phyloP scores from a whole-genome alignment of 495 filamentous ascomycete species.

The Baudoinia panamericana region DNA sequence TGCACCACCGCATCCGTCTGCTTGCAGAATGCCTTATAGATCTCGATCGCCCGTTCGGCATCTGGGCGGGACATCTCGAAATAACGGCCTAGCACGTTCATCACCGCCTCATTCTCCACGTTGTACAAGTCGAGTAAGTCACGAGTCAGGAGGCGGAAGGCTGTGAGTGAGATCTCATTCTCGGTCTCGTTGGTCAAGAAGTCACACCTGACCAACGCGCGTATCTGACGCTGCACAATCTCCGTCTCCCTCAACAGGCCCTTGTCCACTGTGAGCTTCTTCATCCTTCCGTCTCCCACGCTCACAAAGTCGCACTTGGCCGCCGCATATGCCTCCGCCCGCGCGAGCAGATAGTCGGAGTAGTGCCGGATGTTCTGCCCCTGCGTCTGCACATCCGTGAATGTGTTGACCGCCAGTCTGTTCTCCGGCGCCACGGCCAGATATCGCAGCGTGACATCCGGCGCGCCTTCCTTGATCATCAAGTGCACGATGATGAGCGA shows the following conservation, averaged over 20 bases:
- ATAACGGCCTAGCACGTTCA: slow-evolving; percentile 97
- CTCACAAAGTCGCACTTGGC: slow-evolving; percentile 85
- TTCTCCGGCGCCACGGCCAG: slow-evolving; percentile 64
- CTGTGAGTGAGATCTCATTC: slow-evolving; percentile 92
- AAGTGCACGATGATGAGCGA: slow-evolving; percentile 86
- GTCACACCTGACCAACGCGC: slow-evolving; percentile 75
- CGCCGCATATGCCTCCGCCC: slow-evolving; percentile 68
- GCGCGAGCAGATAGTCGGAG: slow-evolving; percentile 68
- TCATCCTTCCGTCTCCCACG: slow-evolving; percentile 65
- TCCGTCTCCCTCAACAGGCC: slow-evolving; percentile 88
- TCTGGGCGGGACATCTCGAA: slow-evolving; percentile 96
- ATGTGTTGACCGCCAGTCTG: slow-evolving; percentile 74
- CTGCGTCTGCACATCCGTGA: slow-evolving; percentile 93
- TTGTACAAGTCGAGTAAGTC: slow-evolving; percentile 86
- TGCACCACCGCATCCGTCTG: slow-evolving; percentile 89
- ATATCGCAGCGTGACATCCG: slow-evolving; percentile 74
- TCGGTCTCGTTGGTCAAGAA: slow-evolving; percentile 78
- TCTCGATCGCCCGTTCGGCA: slow-evolving; percentile 78
- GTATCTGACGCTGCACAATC: slow-evolving; percentile 77
- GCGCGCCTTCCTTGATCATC: slow-evolving; percentile 92
- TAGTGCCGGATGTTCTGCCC: slow-evolving; percentile 91
- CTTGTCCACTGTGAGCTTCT: slow-evolving; percentile 81
- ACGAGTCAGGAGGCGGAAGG: slow-evolving; percentile 84
- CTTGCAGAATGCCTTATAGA: slow-evolving; percentile 84
- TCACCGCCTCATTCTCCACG: slow-evolving; percentile 92